phyloP scores from a whole-genome alignment of 2,329 filamentous ascomycete genomes.

The Periconia macrospinosa region DNA sequence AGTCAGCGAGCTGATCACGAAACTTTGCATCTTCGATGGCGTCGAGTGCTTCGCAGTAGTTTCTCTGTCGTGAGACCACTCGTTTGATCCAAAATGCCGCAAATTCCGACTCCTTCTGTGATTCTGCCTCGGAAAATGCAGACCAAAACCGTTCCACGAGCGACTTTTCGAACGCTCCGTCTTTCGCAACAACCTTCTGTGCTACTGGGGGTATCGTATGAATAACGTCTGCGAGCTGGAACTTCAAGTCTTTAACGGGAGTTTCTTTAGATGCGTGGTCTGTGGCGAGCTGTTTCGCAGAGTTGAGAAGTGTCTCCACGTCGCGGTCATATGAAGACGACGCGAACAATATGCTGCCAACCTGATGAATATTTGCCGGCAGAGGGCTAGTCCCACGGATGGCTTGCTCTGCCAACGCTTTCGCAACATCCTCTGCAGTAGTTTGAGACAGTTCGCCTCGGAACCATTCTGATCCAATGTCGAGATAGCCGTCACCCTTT shows the following conservation, averaged over 20 bases:
- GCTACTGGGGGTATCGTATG: slow-evolving; percentile 7
- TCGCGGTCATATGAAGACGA: slow-evolving; percentile 2
- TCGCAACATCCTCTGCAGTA: slow-evolving; percentile 9
- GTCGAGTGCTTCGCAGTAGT: slow-evolving; percentile 29
- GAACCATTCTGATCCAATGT: neutral
- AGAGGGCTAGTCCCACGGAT: neutral
- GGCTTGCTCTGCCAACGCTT: slow-evolving; percentile 16
- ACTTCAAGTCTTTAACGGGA: slow-evolving; percentile 24
- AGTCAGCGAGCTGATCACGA: slow-evolving; percentile 34
- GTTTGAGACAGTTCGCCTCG: slow-evolving; percentile 10
- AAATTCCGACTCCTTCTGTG: slow-evolving; percentile 31
- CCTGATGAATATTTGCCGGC: slow-evolving; percentile 5
- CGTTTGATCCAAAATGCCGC: slow-evolving; percentile 37
- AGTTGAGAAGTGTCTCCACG: slow-evolving; percentile 14
- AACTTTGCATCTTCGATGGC: slow-evolving; percentile 34
- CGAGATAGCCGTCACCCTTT: neutral
- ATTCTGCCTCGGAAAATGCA: slow-evolving; percentile 28
- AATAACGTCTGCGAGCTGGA: slow-evolving; percentile 21
- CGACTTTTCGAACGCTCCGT: slow-evolving; percentile 20
- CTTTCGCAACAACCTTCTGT: slow-evolving; percentile 14
- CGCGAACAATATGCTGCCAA: slow-evolving; percentile 24
- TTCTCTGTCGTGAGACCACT: slow-evolving; percentile 23
- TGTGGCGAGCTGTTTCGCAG: slow-evolving; percentile 21
- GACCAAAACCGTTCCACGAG: slow-evolving; percentile 28
- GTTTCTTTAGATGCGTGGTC: slow-evolving; percentile 19